These are phyloP conservation scores for Phaeodactylum tricornutum DNA, from an alignment of 108 stramenopile genomes.

Conservation along the genomic window DNA sequence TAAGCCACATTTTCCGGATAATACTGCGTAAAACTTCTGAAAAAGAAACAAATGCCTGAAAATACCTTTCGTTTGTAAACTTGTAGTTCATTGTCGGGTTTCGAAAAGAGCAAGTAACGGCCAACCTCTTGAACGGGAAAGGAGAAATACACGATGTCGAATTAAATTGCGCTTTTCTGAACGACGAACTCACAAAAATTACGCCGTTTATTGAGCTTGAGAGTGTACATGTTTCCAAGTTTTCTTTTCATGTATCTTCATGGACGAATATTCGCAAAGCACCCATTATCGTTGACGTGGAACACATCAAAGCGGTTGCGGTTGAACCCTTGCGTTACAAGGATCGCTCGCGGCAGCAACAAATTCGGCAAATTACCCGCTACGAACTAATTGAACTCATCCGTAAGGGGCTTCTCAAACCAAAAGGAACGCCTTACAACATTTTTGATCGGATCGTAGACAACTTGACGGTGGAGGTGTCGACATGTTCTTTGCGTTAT, in stretches of 20 bases:
- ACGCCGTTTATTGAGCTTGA: slow-evolving; percentile 47
- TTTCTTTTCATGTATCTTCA: slow-evolving; percentile 60
- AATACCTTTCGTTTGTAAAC: neutral
- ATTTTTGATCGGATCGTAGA: slow-evolving; percentile 66
- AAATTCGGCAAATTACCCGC: slow-evolving; percentile 10
- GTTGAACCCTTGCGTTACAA: slow-evolving; percentile 49
- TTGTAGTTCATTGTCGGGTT: slow-evolving; percentile 55
- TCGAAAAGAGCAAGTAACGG: slow-evolving; percentile 60
- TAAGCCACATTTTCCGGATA: slow-evolving; percentile 8
- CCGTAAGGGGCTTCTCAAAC: neutral
- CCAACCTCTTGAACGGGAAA: slow-evolving; percentile 68
- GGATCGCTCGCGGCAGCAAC: slow-evolving; percentile 1
- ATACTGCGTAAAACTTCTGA: neutral
- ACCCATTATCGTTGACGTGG: slow-evolving; percentile 68
- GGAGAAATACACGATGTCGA: slow-evolving; percentile 59
- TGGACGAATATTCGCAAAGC: slow-evolving; percentile 73
- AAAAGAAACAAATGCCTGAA: neutral
- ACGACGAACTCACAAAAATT: slow-evolving; percentile 28
- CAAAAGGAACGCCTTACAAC: slow-evolving; percentile 30
- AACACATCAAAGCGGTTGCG: slow-evolving; percentile 30
- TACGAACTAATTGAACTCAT: slow-evolving; percentile 12
- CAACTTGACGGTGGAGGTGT: slow-evolving; percentile 55
- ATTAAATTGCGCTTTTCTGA: slow-evolving; percentile 54
- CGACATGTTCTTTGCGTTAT: slow-evolving; percentile 32
- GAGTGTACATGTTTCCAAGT: slow-evolving; percentile 42